These are phyloP conservation scores for Tulasnella calospora DNA, from an alignment of 768 basidiomycete genomes.

Conservation along the genomic window DNA sequence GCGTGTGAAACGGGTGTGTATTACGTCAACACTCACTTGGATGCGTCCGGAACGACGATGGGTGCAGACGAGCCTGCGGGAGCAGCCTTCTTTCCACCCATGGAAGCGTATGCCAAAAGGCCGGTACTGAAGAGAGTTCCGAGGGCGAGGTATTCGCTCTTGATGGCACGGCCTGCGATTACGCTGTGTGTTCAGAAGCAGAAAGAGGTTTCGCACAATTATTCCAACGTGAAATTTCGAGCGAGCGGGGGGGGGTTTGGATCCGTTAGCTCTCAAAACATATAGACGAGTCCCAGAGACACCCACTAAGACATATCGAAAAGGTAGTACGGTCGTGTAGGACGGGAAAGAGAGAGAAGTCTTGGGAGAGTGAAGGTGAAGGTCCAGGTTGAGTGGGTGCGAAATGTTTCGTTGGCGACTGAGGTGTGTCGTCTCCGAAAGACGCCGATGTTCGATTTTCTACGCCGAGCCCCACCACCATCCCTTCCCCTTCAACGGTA, in stretches of 20 bases:
- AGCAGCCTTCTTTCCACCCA: conserved; percentile 51
- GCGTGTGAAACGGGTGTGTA: background rate
- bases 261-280: no score
- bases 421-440: background rate
- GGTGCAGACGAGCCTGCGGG: conserved; percentile 42
- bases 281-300: no score
- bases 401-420: background rate
- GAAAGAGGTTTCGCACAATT: background rate
- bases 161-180: conserved; percentile 73
- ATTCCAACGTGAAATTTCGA: background rate
- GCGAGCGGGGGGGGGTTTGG: no score
- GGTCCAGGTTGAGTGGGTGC: background rate
- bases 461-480: background rate
- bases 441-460: background rate
- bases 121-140: conserved; percentile 57
- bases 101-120: conserved; percentile 47
- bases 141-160: conserved; percentile 74
- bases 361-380: background rate
- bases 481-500: background rate
- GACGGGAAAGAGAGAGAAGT: background rate
- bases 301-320: conserved; percentile 22
- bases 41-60: conserved; percentile 66
- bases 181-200: conserved; percentile 43
- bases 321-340: background rate
- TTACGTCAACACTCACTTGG: conserved; percentile 15